Percentiles rank a stretch among this genome's conserved stretches.
Conservation (phyloP, 306 rosid species). For the Acacia melanoxylon region DNA sequence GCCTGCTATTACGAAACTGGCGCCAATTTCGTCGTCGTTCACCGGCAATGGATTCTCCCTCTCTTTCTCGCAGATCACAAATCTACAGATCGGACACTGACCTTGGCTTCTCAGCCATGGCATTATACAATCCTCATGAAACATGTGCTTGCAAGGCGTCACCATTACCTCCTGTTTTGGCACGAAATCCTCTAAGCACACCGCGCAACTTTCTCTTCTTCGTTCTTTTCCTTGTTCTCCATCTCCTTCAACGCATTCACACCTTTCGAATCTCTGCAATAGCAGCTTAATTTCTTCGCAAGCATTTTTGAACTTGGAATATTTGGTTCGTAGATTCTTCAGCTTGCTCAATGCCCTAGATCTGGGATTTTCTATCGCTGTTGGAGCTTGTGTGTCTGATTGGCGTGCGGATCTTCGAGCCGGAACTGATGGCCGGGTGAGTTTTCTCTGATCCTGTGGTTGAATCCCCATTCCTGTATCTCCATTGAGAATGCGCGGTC, state of each 20-base stretch:
- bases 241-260: slow-evolving; percentile 18
- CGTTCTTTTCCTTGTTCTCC: slow-evolving; percentile 34
- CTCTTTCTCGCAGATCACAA: slow-evolving; percentile 39
- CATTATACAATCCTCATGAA: slow-evolving; percentile 81
- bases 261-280: slow-evolving; percentile 44
- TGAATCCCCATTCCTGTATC: slow-evolving; percentile 31
- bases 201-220: slow-evolving; percentile 60
- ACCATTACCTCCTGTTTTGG: slow-evolving; percentile 59
- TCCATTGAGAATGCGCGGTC: slow-evolving; percentile 10
- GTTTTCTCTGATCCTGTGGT: slow-evolving; percentile 32
- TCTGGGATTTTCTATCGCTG: slow-evolving; percentile 34
- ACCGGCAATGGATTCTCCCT: slow-evolving; percentile 30
- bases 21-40: slow-evolving; percentile 2
- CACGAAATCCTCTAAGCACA: slow-evolving; percentile 85
- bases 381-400: slow-evolving; percentile 31
- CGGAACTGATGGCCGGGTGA: slow-evolving; percentile 16
- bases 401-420: slow-evolving; percentile 35
- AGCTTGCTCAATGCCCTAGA: slow-evolving; percentile 55
- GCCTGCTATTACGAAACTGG: slow-evolving; percentile 15
- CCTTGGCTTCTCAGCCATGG: slow-evolving; percentile 72
- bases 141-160: slow-evolving; percentile 88
- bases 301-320: slow-evolving; percentile 40
- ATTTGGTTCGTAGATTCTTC: slow-evolving; percentile 60
- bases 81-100: slow-evolving; percentile 82
- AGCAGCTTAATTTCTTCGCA: slow-evolving; percentile 43